Conservation (phyloP, 805 yeast species). For the Zygosaccharomyces bisporus region DNA sequence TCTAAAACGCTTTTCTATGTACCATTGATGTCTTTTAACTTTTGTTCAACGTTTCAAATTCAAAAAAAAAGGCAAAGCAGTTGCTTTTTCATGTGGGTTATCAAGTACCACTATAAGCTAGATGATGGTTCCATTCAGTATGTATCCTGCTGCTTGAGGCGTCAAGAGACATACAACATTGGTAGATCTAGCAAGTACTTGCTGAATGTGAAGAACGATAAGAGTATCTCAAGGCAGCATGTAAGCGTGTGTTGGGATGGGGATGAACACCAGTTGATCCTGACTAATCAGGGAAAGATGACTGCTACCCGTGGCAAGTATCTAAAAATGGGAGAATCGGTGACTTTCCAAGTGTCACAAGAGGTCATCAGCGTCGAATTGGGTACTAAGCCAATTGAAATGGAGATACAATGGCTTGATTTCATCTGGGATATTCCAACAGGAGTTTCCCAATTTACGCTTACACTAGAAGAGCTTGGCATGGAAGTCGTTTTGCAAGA, state of each 20-base stretch:
- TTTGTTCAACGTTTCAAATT: not conserved
- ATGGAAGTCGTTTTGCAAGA: conserved; percentile 3
- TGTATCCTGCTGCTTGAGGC: conserved; percentile 21
- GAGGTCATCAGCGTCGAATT: conserved; percentile 10
- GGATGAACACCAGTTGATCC: conserved; percentile 1
- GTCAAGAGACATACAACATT: conserved; percentile 16
- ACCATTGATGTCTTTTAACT: conserved; percentile 2
- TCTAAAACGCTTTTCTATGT: not conserved
- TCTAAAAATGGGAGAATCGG: conserved; percentile 19
- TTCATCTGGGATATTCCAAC: conserved; percentile 20
- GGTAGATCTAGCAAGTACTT: conserved; percentile 34
- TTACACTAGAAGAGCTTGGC: conserved; percentile 4
- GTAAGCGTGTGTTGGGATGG: conserved; percentile 21
- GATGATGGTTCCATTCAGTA: conserved; percentile 18
- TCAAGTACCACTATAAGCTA: conserved; percentile 22
- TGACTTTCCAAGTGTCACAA: conserved; percentile 8
- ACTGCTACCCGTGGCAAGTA: conserved; percentile 23
- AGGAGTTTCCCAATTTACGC: not conserved
- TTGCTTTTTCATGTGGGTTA: conserved; percentile 29
- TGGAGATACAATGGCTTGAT: conserved; percentile 15
- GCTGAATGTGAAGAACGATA: conserved; percentile 31
- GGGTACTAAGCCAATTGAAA: conserved; percentile 27
- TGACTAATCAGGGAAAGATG: conserved; percentile 30
- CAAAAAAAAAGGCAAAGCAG: not conserved
- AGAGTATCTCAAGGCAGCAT: conserved; percentile 35